Percentiles rank a stretch among this genome's conserved stretches.
These are phyloP conservation scores for Schizosaccharomyces cryophilus DNA, from an alignment of 805 yeast species.

Conservation along the genomic window DNA sequence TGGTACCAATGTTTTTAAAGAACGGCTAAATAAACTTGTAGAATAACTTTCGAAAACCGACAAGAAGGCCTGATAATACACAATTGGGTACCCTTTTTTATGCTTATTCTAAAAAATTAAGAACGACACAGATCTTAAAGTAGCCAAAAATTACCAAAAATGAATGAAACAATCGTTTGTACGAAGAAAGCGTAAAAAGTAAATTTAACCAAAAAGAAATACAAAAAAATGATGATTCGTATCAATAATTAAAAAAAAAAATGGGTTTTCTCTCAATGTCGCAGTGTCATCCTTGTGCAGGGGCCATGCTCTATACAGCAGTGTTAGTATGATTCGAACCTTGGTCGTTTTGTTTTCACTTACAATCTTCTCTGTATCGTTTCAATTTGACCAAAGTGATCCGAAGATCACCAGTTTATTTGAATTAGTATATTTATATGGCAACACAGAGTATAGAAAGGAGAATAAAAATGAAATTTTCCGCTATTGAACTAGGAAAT, in stretches of 20 bases:
- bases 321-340: conserved; percentile 1
- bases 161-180: neutral
- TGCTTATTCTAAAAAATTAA: no score
- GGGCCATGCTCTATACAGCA: conserved; percentile 1
- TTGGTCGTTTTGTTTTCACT: neutral
- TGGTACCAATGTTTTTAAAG: no score
- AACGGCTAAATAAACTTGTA: no score
- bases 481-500: no score
- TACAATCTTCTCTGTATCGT: conserved; percentile 2
- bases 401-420: neutral
- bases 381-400: conserved; percentile 2
- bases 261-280: conserved; percentile 2
- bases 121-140: no score
- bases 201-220: neutral
- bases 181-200: neutral
- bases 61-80: no score
- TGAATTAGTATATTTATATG: neutral
- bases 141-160: no score
- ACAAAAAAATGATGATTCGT: neutral
- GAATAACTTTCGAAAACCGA: no score
- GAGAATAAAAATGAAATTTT: no score
- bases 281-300: conserved; percentile 3
- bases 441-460: neutral
- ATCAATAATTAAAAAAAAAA: neutral
- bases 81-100: no score